Evolutionary conservation across 306 rosid species (phyloP).

Genomic region (Senna tora): DNA sequence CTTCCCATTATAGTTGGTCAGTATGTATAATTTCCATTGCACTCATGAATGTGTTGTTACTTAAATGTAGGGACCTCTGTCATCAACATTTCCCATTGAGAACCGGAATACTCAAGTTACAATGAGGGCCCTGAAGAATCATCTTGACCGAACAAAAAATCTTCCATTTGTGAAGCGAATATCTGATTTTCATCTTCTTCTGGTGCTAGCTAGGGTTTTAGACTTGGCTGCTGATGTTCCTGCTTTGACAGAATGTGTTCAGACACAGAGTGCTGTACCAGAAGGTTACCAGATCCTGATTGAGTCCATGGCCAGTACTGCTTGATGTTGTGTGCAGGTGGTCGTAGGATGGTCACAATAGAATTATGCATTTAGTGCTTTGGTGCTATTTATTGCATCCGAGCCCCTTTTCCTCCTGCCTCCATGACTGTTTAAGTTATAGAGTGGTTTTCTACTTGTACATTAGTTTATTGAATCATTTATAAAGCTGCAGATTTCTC

Average conservation of each 20-base stretch:
- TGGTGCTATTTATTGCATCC: conserved; percentile 42
- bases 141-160: conserved; percentile 72
- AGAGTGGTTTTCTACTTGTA: conserved; percentile 26
- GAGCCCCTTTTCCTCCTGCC: conserved; percentile 31
- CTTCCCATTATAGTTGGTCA: neutral
- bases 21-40: conserved; percentile 18
- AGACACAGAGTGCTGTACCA: conserved; percentile 65
- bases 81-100: conserved; percentile 78
- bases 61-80: conserved; percentile 82
- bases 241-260: conserved; percentile 83
- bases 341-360: conserved; percentile 32
- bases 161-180: conserved; percentile 83
- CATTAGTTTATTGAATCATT: conserved; percentile 39
- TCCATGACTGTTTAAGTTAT: conserved; percentile 26
- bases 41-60: conserved; percentile 25
- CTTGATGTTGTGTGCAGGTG: conserved; percentile 41
- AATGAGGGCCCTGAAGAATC: conserved; percentile 73
- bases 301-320: conserved; percentile 85
- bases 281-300: conserved; percentile 93
- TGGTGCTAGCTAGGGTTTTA: conserved; percentile 63
- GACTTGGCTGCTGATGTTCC: conserved; percentile 82
- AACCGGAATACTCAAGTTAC: conserved; percentile 62
- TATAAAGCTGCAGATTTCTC: conserved; percentile 31
- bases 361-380: conserved; percentile 35
- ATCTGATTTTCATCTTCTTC: conserved; percentile 91